Base-by-base conservation (phyloP, 179 eudicot genomes). In the Beta lomatogona region DNA sequence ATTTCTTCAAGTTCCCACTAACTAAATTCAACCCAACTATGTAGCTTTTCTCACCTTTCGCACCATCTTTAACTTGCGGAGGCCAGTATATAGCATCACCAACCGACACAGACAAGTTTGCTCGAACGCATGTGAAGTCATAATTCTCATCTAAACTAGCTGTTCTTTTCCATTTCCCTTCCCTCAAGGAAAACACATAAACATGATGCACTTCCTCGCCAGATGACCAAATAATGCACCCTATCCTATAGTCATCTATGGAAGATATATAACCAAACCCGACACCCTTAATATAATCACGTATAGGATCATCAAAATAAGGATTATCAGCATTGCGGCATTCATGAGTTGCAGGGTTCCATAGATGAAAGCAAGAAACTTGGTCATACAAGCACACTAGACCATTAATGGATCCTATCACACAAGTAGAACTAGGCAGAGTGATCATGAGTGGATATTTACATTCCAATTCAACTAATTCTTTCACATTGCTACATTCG, bases 191-290 rank as follows among this genome's bases (percentile, higher is more conserved):
- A 60, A 28, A 75, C 0, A 75, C 77, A 57, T 57, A 55, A 28
- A 75, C 65, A 12, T 48, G 63, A 36, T 46, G 8, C 50, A 46
- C 50, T 46, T 46, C 50, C 50, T 46, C 50, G 2, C 8, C 50
- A 46, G 6, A 46, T 46, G 50, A 4, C 50, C 50, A 46, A 46
- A 15, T 25, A 28, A 4, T 3, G 0, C 6, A 2, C 64, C 22
- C 65, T 21, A 75, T 75, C 13, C 14, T 75, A 9, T 75, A 75
- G 21, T 75, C 77, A 75, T 75, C 77, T 55, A 75, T 44, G 9
- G 79, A 76, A 2, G 41, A 19, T 9, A 76, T 55, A 76, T 76
- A 60, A 45, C 69, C 67, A 61, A 76, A 76, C 69, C 69, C 79
- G 22, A 19, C n/a, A 59, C 64, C 10, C 22, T 21, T 3, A 59